Percentiles rank a stretch among this genome's conserved stretches.
These are phyloP conservation scores for Aspergillus sparsus DNA, from an alignment of 495 filamentous ascomycete genomes.

Conservation along the genomic window DNA sequence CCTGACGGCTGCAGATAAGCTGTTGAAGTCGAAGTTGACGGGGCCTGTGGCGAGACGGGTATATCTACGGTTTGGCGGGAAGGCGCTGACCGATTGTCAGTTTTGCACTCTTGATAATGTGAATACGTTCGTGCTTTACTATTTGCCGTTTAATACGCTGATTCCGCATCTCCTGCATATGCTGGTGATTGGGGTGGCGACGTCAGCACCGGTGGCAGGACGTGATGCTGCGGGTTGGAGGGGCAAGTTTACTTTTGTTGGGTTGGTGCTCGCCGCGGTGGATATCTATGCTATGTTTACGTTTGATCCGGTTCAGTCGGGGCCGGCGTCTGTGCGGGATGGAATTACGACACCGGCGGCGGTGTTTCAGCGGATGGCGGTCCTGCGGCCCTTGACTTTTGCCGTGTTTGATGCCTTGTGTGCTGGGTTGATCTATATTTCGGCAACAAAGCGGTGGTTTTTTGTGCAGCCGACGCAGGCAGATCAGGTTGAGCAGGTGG, in stretches of 20 bases:
- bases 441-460: conserved; percentile 72
- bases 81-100: conserved; percentile 67
- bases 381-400: conserved; percentile 60
- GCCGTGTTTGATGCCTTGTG: conserved; percentile 61
- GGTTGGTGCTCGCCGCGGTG: conserved; percentile 54
- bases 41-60: conserved; percentile 71
- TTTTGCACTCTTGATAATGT: conserved; percentile 80
- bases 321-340: conserved; percentile 37
- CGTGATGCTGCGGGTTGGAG: conserved; percentile 67
- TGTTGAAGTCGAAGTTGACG: conserved; percentile 65
- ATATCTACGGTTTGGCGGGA: conserved; percentile 80
- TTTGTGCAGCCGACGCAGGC: conserved; percentile 51
- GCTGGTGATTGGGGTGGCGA: conserved; percentile 62
- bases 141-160: conserved; percentile 66
- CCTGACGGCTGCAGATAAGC: conserved; percentile 62
- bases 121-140: conserved; percentile 75
- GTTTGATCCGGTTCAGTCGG: conserved; percentile 63
- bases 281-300: conserved; percentile 64
- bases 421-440: conserved; percentile 66
- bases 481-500: conserved; percentile 44
- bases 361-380: conserved; percentile 67
- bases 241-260: conserved; percentile 62
- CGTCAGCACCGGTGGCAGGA: conserved; percentile 56
- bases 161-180: conserved; percentile 79
- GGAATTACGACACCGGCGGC: conserved; percentile 39